These are phyloP conservation scores for Nakazawaea ernobii DNA, from an alignment of 805 yeast species.

Conservation along the genomic window DNA sequence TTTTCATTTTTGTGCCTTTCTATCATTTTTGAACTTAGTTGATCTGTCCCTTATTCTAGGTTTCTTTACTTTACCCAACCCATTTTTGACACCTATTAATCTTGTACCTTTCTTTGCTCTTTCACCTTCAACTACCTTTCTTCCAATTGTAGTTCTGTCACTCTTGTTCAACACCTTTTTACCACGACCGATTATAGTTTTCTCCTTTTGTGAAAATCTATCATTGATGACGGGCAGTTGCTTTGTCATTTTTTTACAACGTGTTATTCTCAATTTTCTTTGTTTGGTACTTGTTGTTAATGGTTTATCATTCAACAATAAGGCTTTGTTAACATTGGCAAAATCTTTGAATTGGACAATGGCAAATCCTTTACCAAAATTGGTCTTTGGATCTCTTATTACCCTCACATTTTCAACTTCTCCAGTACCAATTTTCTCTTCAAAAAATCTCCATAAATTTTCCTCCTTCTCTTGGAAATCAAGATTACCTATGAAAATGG, in stretches of 20 bases:
- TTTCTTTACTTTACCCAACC: conserved; percentile 45
- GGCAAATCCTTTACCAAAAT: conserved; percentile 96
- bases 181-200: conserved; percentile 77
- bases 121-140: conserved; percentile 60
- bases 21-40: conserved; percentile 40
- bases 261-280: conserved; percentile 69
- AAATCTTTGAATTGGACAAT: conserved; percentile 82
- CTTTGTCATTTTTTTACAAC: conserved; percentile 47
- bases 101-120: conserved; percentile 69
- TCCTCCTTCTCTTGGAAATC: conserved; percentile 94
- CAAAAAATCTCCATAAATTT: conserved; percentile 77
- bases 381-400: conserved; percentile 87
- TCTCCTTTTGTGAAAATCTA: conserved; percentile 57
- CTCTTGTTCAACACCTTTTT: conserved; percentile 69
- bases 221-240: conserved; percentile 14
- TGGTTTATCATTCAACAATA: conserved; percentile 68
- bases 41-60: conserved; percentile 55
- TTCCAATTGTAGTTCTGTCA: conserved; percentile 67
- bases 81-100: conserved; percentile 56
- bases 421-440: conserved; percentile 41
- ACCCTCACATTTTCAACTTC: conserved; percentile 85
- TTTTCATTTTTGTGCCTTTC: neutral
- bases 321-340: conserved; percentile 72
- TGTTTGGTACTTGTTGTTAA: conserved; percentile 31
- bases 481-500: conserved; percentile 88